Conservation (phyloP, 2,329 filamentous ascomycete genomes). For the Pleomassaria siparia region DNA sequence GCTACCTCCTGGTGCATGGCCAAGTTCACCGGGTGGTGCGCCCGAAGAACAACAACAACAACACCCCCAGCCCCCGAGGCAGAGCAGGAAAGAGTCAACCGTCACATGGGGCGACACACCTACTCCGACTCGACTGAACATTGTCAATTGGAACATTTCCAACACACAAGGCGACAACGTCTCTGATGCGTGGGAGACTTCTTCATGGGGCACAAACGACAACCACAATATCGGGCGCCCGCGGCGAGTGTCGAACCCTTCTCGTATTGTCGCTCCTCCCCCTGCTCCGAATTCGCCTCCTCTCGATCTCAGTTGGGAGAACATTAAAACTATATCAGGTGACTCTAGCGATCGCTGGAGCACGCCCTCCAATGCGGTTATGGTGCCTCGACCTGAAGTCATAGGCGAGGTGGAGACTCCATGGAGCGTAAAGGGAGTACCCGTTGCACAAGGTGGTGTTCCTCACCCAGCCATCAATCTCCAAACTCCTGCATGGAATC, state of each 20-base stretch:
- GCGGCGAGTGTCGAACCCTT: neutral
- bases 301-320: neutral
- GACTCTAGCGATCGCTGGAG: neutral
- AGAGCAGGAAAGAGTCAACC: too few relatives aligned
- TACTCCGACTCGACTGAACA: too few relatives aligned
- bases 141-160: neutral
- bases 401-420: neutral
- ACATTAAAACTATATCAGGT: neutral
- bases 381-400: neutral
- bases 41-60: neutral
- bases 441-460: too few relatives aligned
- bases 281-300: neutral
- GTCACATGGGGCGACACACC: neutral
- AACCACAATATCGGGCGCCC: neutral
- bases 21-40: constrained; percentile 15
- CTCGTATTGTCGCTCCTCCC: neutral
- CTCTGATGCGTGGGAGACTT: neutral
- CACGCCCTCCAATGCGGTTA: neutral
- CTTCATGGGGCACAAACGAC: neutral
- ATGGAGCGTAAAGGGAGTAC: neutral
- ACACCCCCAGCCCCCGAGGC: too few relatives aligned
- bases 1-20: constrained; percentile 31
- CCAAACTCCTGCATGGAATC: neutral
- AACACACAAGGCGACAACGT: neutral
- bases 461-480: neutral